phyloP scores from a whole-genome alignment of 495 filamentous ascomycete species.

The Bryoglossum gracile region DNA sequence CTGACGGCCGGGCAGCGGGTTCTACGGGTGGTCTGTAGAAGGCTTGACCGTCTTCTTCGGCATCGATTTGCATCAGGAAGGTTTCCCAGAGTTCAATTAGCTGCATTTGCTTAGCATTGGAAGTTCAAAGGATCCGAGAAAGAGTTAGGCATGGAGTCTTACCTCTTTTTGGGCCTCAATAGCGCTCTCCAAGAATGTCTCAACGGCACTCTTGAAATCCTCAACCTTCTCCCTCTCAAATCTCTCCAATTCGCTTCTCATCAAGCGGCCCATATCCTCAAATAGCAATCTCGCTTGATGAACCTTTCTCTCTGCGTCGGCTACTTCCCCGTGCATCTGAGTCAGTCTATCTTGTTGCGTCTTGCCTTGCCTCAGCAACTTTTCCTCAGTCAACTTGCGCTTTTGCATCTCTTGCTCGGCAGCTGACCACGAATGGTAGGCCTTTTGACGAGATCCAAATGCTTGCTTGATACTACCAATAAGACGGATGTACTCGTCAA shows the following conservation, averaged over 20 bases:
- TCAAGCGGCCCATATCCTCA: slow-evolving; percentile 93
- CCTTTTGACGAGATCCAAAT: slow-evolving; percentile 87
- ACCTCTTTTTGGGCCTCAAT: slow-evolving; percentile 99
- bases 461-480: slow-evolving; percentile 90
- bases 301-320: slow-evolving; percentile 87
- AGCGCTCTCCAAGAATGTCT: slow-evolving; percentile 92
- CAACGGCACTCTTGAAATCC: slow-evolving; percentile 96
- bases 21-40: slow-evolving; percentile 59
- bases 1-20: slow-evolving; percentile 19
- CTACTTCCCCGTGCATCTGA: slow-evolving; percentile 85
- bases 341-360: slow-evolving; percentile 91
- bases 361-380: slow-evolving; percentile 84
- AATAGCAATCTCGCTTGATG: slow-evolving; percentile 85
- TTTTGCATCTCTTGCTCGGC: slow-evolving; percentile 87
- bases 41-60: slow-evolving; percentile 78
- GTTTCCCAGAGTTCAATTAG: slow-evolving; percentile 99
- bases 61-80: slow-evolving; percentile 89
- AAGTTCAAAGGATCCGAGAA: not conserved
- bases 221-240: slow-evolving; percentile 98
- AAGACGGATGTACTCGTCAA: slow-evolving; percentile 95
- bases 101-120: slow-evolving; percentile 37
- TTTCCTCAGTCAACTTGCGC: slow-evolving; percentile 78
- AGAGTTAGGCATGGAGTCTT: slow-evolving; percentile 23
- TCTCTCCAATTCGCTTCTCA: slow-evolving; percentile 82
- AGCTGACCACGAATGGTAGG: slow-evolving; percentile 84